A percentile compares a stretch with the other conserved stretches of the same genome.
phyloP scores from a whole-genome alignment of 345 rosid genomes.

The Melaleuca alternifolia region DNA sequence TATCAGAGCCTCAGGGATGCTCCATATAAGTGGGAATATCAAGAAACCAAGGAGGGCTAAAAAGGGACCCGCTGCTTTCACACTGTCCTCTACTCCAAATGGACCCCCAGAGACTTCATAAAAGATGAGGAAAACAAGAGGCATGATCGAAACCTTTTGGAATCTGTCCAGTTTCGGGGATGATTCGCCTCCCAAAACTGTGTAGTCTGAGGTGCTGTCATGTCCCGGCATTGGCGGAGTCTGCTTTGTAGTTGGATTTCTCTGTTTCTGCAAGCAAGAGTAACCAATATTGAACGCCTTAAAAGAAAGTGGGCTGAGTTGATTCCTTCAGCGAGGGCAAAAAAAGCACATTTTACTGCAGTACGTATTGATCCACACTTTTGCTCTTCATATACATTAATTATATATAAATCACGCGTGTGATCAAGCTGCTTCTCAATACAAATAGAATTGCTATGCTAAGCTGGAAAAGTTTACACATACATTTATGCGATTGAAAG shows the following conservation, averaged over 20 bases:
- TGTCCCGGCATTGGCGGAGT: slow-evolving; percentile 12
- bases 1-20: slow-evolving; percentile 66
- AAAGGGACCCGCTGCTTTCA: slow-evolving; percentile 61
- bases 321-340: background rate
- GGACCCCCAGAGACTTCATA: slow-evolving; percentile 72
- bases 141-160: slow-evolving; percentile 44
- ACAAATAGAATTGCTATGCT: background rate
- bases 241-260: slow-evolving; percentile 6
- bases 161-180: slow-evolving; percentile 21
- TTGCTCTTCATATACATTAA: background rate
- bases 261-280: slow-evolving; percentile 28
- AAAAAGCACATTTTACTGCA: background rate
- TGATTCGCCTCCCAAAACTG: slow-evolving; percentile 17
- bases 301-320: background rate
- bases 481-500: no score
- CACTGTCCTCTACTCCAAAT: slow-evolving; percentile 76
- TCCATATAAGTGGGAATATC: slow-evolving; percentile 68
- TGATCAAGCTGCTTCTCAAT: background rate
- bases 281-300: background rate
- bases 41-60: slow-evolving; percentile 55
- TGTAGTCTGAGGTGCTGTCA: slow-evolving; percentile 1
- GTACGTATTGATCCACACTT: background rate
- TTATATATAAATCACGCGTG: background rate
- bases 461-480: background rate
- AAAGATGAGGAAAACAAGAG: slow-evolving; percentile 57